Evolutionary conservation across 768 basidiomycete species (phyloP).

Genomic region (Cystofilobasidium macerans): DNA sequence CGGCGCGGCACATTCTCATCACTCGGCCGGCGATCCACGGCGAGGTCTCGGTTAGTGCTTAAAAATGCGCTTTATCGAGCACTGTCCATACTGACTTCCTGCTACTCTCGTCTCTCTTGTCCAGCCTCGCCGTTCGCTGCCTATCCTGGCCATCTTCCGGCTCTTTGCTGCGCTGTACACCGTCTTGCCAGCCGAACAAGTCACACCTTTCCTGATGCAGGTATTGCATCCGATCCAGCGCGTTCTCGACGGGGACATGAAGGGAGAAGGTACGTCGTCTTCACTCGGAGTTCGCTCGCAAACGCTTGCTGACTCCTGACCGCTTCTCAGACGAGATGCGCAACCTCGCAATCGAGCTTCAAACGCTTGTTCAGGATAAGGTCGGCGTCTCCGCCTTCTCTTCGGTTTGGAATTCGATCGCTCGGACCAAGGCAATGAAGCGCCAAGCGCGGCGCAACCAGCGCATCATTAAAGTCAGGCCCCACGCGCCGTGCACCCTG

Average conservation of each 20-base stretch:
- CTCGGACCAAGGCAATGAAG: constrained; percentile 56
- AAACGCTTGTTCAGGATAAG: constrained; percentile 74
- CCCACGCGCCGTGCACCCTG: not conserved
- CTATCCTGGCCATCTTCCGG: constrained; percentile 65
- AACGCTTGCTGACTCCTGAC: not conserved
- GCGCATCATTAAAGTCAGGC: constrained; percentile 45
- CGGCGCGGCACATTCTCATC: constrained; percentile 48
- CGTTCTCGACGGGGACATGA: constrained; percentile 70
- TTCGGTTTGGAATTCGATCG: constrained; percentile 62
- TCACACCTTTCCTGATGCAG: constrained; percentile 54
- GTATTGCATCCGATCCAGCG: constrained; percentile 79
- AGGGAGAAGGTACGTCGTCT: constrained; percentile 33
- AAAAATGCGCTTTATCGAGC: not conserved
- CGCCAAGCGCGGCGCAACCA: constrained; percentile 61
- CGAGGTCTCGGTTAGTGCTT: constrained; percentile 11
- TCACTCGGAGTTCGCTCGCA: not conserved
- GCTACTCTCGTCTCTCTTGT: not conserved
- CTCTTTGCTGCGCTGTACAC: constrained; percentile 91
- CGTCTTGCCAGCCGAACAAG: constrained; percentile 55
- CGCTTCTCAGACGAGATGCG: constrained; percentile 61
- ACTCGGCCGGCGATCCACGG: constrained; percentile 21
- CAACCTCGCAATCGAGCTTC: constrained; percentile 64
- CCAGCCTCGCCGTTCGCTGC: constrained; percentile 73
- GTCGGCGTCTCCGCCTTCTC: constrained; percentile 82
- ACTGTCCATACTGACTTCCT: no score